phyloP scores from a whole-genome alignment of 305 asterid species.

The Plantago coronopus region DNA sequence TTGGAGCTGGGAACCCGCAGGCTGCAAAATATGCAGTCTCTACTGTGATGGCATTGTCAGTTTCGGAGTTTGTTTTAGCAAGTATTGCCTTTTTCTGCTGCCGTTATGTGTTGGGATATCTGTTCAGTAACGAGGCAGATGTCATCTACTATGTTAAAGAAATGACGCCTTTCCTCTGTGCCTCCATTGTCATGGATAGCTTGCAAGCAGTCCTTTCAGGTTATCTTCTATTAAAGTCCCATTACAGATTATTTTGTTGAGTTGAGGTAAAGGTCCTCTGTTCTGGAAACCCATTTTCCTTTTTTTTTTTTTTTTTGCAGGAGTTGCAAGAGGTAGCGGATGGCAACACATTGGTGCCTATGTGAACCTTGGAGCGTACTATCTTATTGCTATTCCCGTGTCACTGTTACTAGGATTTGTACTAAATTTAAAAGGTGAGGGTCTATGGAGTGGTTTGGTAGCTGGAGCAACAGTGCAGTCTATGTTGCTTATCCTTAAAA shows the following conservation, averaged over 20 bases:
- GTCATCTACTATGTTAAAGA: conserved; percentile 39
- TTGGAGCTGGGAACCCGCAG: conserved; percentile 60
- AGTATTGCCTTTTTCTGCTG: conserved; percentile 29
- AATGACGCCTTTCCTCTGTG: conserved; percentile 50
- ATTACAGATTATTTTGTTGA: too few relatives aligned
- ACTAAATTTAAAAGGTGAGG: conserved; percentile 37
- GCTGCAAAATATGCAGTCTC: conserved; percentile 36
- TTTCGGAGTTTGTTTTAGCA: conserved; percentile 42
- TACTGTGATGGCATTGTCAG: conserved; percentile 31
- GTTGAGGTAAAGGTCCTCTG: background rate
- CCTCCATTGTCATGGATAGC: conserved; percentile 53
- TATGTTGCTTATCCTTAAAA: conserved; percentile 29
- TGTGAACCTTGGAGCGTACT: conserved; percentile 53
- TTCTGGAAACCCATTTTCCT: background rate
- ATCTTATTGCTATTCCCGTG: conserved; percentile 48
- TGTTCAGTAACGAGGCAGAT: conserved; percentile 45
- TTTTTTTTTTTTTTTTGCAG: conserved; percentile 21
- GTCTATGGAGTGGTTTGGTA: conserved; percentile 49
- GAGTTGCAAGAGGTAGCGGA: conserved; percentile 58
- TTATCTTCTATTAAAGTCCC: background rate
- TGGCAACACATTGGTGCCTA: conserved; percentile 58
- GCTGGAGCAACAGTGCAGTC: conserved; percentile 43
- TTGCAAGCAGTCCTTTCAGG: conserved; percentile 62
- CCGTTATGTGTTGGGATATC: conserved; percentile 43
- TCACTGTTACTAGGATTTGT: conserved; percentile 47